phyloP scores from a whole-genome alignment of 2,329 filamentous ascomycete species.

The Microthyrium microscopicum region DNA sequence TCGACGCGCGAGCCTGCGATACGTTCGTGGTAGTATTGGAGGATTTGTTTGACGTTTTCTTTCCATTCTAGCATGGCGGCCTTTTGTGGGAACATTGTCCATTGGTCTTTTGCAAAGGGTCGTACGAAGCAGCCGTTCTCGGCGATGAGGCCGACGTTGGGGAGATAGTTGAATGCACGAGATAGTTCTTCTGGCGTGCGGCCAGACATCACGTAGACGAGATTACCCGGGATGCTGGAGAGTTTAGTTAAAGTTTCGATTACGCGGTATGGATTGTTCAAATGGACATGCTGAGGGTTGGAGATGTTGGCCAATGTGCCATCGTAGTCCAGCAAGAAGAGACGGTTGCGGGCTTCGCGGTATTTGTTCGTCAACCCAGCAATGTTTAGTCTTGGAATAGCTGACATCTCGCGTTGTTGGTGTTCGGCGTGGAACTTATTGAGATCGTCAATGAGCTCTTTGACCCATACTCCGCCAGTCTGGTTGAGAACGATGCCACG shows the following conservation, averaged over 20 bases:
- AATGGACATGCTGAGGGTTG: conserved; percentile 62
- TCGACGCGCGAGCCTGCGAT: conserved; percentile 79
- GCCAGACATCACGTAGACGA: conserved; percentile 87
- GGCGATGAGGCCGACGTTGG: conserved; percentile 73
- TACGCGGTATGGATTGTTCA: conserved; percentile 73
- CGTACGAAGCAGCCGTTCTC: conserved; percentile 90
- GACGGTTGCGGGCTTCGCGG: conserved; percentile 43
- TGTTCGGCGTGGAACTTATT: conserved; percentile 69
- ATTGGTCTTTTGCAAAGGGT: conserved; percentile 48
- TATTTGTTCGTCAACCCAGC: conserved; percentile 50
- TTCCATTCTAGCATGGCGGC: conserved; percentile 65
- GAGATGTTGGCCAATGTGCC: conserved; percentile 77
- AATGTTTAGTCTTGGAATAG: conserved; percentile 69
- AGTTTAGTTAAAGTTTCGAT: conserved; percentile 71
- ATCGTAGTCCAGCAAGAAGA: conserved; percentile 89
- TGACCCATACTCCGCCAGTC: conserved; percentile 75
- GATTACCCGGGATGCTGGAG: conserved; percentile 62
- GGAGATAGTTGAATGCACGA: conserved; percentile 66
- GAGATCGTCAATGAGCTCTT: conserved; percentile 54
- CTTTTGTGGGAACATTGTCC: conserved; percentile 63
- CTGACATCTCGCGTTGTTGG: conserved; percentile 65
- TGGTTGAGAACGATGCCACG: conserved; percentile 60
- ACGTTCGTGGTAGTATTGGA: conserved; percentile 79
- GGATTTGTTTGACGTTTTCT: conserved; percentile 60
- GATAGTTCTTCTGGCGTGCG: conserved; percentile 78